Evolutionary conservation across 2,329 filamentous ascomycete species (phyloP).

Genomic region (Aureobasidium leucospermi): DNA sequence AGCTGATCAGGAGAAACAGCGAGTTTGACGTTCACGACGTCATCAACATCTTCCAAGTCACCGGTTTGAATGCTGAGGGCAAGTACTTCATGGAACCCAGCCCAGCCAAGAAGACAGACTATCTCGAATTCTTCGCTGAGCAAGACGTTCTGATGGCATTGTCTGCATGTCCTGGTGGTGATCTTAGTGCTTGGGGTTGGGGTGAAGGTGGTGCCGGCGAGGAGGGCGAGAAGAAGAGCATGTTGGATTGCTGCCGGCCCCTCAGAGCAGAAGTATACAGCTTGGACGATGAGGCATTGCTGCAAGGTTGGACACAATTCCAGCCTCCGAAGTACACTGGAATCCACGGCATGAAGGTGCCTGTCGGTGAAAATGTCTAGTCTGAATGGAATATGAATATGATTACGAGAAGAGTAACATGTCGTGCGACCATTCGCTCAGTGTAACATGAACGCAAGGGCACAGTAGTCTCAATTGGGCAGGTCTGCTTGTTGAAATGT

Average conservation of each 20-base stretch:
- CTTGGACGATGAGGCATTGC: conserved; percentile 40
- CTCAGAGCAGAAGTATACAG: conserved; percentile 67
- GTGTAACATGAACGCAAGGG: no score
- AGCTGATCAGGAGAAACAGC: neutral
- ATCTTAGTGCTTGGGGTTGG: conserved; percentile 77
- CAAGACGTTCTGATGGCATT: conserved; percentile 62
- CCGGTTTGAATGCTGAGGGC: conserved; percentile 63
- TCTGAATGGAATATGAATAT: neutral
- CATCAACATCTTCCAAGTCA: conserved; percentile 80
- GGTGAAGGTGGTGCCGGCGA: conserved; percentile 51
- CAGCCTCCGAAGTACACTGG: conserved; percentile 56
- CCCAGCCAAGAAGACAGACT: conserved; percentile 49
- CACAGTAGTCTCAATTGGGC: no score
- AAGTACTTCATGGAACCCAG: conserved; percentile 68
- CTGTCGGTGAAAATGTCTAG: conserved; percentile 29
- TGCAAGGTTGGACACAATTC: conserved; percentile 58
- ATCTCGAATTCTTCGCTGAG: conserved; percentile 74
- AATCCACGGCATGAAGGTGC: conserved; percentile 56
- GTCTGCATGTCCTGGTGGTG: conserved; percentile 70
- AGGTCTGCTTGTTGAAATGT: no score
- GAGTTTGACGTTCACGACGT: conserved; percentile 79
- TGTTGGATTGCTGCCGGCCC: conserved; percentile 64
- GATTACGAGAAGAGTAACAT: no score
- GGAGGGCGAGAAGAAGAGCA: conserved; percentile 57
- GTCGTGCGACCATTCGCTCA: no score